Conservation (phyloP, 345 rosid species). For the Arabidopsis suecica region DNA sequence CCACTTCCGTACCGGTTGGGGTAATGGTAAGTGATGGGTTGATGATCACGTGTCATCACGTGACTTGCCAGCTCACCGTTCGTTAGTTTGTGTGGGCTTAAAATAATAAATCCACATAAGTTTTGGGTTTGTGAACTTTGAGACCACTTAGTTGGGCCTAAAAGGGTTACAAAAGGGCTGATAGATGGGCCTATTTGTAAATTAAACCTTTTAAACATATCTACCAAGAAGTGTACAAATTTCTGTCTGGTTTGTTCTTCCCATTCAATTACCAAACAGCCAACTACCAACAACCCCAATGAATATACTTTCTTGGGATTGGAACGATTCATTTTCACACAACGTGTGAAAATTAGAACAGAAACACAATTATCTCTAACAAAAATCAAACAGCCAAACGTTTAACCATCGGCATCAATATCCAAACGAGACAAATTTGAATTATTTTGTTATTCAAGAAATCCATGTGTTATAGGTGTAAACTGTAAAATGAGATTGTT, state of each 20-base stretch:
- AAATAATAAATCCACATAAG: neutral
- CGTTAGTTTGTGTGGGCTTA: slow-evolving; percentile 15
- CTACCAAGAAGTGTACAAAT: neutral
- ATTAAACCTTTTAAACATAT: neutral
- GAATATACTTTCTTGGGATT: neutral
- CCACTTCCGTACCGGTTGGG: slow-evolving; percentile 36
- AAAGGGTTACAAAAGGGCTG: neutral
- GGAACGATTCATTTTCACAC: neutral
- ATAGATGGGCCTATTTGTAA: too few relatives aligned
- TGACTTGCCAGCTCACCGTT: slow-evolving; percentile 35
- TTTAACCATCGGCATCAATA: too few relatives aligned
- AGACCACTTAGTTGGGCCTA: neutral
- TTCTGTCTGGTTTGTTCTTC: neutral
- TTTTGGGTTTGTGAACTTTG: slow-evolving; percentile 3
- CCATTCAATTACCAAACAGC: neutral
- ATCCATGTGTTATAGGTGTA: too few relatives aligned
- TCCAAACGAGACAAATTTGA: too few relatives aligned
- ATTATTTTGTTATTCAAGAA: too few relatives aligned
- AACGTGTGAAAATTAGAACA: too few relatives aligned
- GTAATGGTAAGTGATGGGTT: slow-evolving; percentile 16
- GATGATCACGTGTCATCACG: slow-evolving; percentile 38
- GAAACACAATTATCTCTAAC: too few relatives aligned
- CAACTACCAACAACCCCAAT: slow-evolving; percentile 1
- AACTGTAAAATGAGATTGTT: neutral
- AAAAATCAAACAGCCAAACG: too few relatives aligned